Conservation (phyloP, 305 asterid genomes). For the Fraxinus greggii region DNA sequence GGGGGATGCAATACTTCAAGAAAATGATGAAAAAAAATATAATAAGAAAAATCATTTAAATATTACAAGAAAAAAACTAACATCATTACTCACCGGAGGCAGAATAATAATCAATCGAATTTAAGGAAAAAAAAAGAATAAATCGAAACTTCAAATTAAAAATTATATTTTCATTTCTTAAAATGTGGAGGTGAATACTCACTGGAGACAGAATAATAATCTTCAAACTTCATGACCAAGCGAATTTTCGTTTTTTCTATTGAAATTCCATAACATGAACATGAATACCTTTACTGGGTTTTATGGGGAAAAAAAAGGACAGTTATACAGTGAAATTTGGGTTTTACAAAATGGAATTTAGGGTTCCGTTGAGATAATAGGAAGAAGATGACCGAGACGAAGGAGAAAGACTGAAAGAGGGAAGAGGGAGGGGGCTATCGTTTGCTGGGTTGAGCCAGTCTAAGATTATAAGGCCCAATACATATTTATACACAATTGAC, state of each 20-base stretch:
- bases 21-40: too few species aligned
- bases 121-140: too few species aligned
- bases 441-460: too few species aligned
- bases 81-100: background rate
- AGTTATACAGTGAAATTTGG: background rate
- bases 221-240: background rate
- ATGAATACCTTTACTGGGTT: background rate
- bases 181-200: background rate
- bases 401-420: too few species aligned
- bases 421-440: too few species aligned
- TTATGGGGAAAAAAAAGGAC: background rate
- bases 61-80: background rate
- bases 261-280: background rate
- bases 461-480: background rate
- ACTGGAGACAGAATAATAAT: background rate
- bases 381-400: too few species aligned
- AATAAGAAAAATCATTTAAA: background rate
- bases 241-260: background rate
- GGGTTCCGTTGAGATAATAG: too few species aligned
- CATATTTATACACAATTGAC: constrained; percentile 4
- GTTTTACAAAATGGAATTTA: background rate
- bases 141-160: background rate
- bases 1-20: background rate
- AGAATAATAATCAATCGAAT: too few species aligned
- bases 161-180: background rate